Evolutionary conservation across 768 basidiomycete species (phyloP), one percentile per base, ranked within the genome.

Genomic region (Nidularia sp.): DNA sequence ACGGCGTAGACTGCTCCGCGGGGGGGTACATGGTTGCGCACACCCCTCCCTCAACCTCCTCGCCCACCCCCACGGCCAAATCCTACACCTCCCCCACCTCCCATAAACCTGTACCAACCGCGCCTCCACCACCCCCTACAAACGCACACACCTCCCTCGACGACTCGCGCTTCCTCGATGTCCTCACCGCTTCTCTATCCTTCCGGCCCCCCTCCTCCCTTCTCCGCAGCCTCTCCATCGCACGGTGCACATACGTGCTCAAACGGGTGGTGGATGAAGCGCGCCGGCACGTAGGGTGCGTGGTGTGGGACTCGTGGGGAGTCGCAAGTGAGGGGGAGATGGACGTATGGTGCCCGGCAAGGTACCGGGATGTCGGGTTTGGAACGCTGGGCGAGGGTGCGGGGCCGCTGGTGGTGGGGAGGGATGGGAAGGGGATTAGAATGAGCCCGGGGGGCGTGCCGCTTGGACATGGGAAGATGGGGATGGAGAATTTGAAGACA

Each of bases 91-190:
- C 25, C 25, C 25, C 25, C 25, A 29, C 25, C 4, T 29, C 25
- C 25, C 25, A 29, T 29, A 29, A 29, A 29, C 25, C 25, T 4
- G 25, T 29, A 29, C 25, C 25, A 29, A 29, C 25, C 25, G 25
- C 25, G 25, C 66, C 67, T 6, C 57, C 60, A 18, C 60, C 52
- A 4, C 61, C 58, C 1, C 60, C 62, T 22, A 54, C 67, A 34
- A 69, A 75, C 54, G 72, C 70, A 1, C 60, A 69, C 48, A 57
- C 46, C 47, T 69, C 74, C 50, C 60, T 71, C 43, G 74, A 74
- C 54, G 72, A 75, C 53, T 73, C 72, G 6, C 62, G 69, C 13
- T 75, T 74, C 54, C 60, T 75, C 42, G 72, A 75, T 39, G 72
- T 75, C 3, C 59, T 72, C 12, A 56, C 63, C 15, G 59, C 66